phyloP scores from a whole-genome alignment of 306 rosid species.

The Canavalia gladiata region DNA sequence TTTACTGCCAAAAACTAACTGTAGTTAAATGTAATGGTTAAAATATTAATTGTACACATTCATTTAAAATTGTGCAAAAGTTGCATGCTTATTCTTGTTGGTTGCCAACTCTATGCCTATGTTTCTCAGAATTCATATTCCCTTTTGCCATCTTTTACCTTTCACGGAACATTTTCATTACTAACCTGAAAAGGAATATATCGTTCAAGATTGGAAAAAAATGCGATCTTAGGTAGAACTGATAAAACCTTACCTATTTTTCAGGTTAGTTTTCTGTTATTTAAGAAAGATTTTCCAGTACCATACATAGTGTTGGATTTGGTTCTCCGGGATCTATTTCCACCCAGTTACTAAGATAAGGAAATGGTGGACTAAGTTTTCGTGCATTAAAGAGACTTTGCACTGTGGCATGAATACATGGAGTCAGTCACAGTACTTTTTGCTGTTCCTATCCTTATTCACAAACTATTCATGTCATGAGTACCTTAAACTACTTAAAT shows the following conservation, averaged over 20 bases:
- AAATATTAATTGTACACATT: slow-evolving; percentile 20
- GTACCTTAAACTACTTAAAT: slow-evolving; percentile 38
- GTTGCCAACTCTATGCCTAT: slow-evolving; percentile 16
- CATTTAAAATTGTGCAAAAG: slow-evolving; percentile 29
- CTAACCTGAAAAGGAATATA: slow-evolving; percentile 16
- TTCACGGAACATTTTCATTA: not conserved
- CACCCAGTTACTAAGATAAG: slow-evolving; percentile 29
- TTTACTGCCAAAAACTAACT: slow-evolving; percentile 31
- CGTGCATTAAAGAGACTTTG: slow-evolving; percentile 43
- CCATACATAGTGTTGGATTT: slow-evolving; percentile 20
- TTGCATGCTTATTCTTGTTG: slow-evolving; percentile 36
- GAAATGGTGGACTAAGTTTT: slow-evolving; percentile 35
- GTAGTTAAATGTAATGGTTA: slow-evolving; percentile 26
- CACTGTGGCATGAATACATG: slow-evolving; percentile 40
- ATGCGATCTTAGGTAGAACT: slow-evolving; percentile 4
- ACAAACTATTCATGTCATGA: slow-evolving; percentile 43
- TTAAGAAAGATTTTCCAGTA: not conserved
- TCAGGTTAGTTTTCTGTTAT: slow-evolving; percentile 20
- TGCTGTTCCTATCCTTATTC: slow-evolving; percentile 46
- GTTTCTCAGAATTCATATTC: slow-evolving; percentile 8
- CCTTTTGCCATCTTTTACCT: slow-evolving; percentile 1
- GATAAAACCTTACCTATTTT: slow-evolving; percentile 28
- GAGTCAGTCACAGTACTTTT: slow-evolving; percentile 46
- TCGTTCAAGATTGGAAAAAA: slow-evolving; percentile 7
- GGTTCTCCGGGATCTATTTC: slow-evolving; percentile 33